Base-by-base conservation (phyloP, 164 flowering plant species). In the Liriodendron chinense region DNA sequence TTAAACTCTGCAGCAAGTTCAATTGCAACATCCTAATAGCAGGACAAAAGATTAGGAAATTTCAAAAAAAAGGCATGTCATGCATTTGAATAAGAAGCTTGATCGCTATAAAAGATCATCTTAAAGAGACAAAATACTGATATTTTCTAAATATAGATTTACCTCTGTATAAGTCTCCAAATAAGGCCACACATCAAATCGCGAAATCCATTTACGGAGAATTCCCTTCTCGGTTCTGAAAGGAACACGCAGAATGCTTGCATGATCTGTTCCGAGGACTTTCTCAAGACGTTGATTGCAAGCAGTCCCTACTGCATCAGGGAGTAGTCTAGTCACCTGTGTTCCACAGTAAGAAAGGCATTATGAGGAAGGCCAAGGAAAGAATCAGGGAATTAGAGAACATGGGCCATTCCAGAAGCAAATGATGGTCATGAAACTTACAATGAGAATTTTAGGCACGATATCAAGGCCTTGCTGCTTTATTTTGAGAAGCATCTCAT, bases 171-270 rank as follows among this genome's bases (percentile, higher is more conserved):
- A 96, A 61, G 89, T 92, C 79, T 94, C 99, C 81, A 96, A 89
- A 89, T 93, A 94, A 7, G 99, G 99, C 99, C 99, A 96, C 5
- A 96, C 98, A 87, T 96, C 98, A 76, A 96, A 96, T 63, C 99
- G 79, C 9, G 99, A 96, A 77, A 96, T 96, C 99, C 99, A 96
- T 82, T 86, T 87, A 13, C 98, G 94, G 28, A 96, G 84, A 72
- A 96, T 87, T 43, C 98, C 98, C 76, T 94, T 91, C 83, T 91
- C 97, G 1, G 88, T 91, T 85, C 98, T 89, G 72, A 96, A 96
- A 59, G 99, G 98, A 57, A 96, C 96, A 63, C 98, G 89, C 73
- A 96, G 86, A 68, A 96, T 96, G 73, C 85, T 84, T 1, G 92
- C 71, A 72, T 96, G 89, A 73, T 96, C 92, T 1, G 98, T 85